Base-by-base conservation (phyloP, 306 rosid species). In the Malus asiatica region DNA sequence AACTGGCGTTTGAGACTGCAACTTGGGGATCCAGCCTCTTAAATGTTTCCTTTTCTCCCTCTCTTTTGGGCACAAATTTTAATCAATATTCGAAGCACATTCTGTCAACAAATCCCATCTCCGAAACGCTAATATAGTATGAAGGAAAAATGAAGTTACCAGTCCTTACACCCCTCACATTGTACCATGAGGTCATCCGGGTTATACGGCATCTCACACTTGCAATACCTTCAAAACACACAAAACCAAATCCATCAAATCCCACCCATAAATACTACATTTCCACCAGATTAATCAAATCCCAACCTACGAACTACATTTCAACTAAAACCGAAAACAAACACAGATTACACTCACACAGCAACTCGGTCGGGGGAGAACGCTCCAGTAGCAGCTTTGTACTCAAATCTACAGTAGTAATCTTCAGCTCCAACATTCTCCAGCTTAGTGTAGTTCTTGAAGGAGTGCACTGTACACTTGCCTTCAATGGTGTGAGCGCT, bases 181-280 rank as follows among this genome's bases (percentile, higher is more conserved):
- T 94, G 94, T 81, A 94, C 95, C 98, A 93, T 93, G 68, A 93
- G 95, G 78, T 90, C 98, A 51, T 93, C 98, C 29, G 98, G 98
- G 77, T 93, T 93, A 76, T 90, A 93, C 57, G 98, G 98, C 98
- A 90, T 93, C 84, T 93, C 97, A 35, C 96, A 93, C 79, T 89
- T 93, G 93, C 98, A 93, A 79, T 90, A 93, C 81, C 98, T 93
- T 53, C 84, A 89, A 82, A 78, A 74, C 66, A 58, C 74, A 80
- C 73, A 76, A 66, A 35, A 40, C 7, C 19, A 45, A 20, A 65
- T 66, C 32, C 65, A 46, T 35, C 13, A 3, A 42, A 58, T 13
- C n/a, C 29, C n/a, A 57, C 30, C 22, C 30, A 63, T 19, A 55
- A 18, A 66, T 6, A 63, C 58, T 61, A 62, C 48, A 40, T 59